Percentiles rank a stretch among this genome's conserved stretches.
phyloP scores from a whole-genome alignment of 768 basidiomycete genomes.

The Cystofilobasidium bisporidii region DNA sequence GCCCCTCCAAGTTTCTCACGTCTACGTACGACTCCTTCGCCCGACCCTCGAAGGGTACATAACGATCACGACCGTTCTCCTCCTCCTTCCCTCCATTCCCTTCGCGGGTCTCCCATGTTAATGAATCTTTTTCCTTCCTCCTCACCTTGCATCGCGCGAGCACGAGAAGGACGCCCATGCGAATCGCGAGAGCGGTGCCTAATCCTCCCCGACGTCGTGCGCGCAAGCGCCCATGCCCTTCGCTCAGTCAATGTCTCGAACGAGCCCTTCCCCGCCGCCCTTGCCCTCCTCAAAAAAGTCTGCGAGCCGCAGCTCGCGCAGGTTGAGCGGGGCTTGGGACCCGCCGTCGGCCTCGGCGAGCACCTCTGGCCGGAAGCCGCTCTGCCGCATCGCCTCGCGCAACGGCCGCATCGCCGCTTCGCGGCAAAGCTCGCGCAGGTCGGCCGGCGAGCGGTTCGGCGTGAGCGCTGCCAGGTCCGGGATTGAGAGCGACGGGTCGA shows the following conservation, averaged over 20 bases:
- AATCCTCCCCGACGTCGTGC: no score
- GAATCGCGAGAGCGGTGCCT: no score
- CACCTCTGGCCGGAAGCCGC: slow-evolving; percentile 5
- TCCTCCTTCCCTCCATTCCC: no score
- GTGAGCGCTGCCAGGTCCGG: slow-evolving; percentile 56
- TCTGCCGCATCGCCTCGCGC: slow-evolving; percentile 31
- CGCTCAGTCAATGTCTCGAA: background rate
- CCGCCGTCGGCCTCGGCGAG: slow-evolving; percentile 37
- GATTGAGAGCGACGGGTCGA: slow-evolving; percentile 56
- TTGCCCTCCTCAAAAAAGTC: slow-evolving; percentile 53
- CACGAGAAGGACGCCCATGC: no score
- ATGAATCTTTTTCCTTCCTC: no score
- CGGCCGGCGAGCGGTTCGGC: slow-evolving; percentile 74
- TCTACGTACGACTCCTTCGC: no score
- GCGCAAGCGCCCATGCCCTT: no score
- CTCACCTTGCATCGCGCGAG: no score
- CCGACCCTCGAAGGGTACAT: no score
- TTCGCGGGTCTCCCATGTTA: no score
- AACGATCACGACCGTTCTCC: no score
- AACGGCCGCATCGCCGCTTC: slow-evolving; percentile 86
- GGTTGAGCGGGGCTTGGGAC: slow-evolving; percentile 50
- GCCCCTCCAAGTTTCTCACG: no score
- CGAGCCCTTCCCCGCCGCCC: slow-evolving; percentile 27
- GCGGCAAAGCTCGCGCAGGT: slow-evolving; percentile 81
- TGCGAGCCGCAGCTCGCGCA: slow-evolving; percentile 58